phyloP scores from a whole-genome alignment of 495 filamentous ascomycete species.

The Ascodesmis nigricans region DNA sequence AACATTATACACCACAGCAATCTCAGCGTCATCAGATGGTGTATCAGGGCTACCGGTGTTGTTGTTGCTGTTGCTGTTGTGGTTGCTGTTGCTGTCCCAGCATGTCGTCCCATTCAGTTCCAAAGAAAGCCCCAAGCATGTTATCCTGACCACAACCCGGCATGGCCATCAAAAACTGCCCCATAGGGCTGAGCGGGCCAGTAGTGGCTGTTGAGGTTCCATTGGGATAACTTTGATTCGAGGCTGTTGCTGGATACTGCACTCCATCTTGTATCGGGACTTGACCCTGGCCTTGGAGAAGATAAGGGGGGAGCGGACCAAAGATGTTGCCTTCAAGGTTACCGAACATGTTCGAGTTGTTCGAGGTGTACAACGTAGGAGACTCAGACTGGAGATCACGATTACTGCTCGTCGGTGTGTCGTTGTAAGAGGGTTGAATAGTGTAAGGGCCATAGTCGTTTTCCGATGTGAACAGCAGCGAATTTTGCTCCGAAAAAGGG shows the following conservation, averaged over 20 bases:
- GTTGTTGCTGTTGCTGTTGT: too few relatives aligned
- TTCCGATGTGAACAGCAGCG: constrained; percentile 11
- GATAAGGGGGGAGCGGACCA: constrained; percentile 32
- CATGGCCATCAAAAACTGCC: constrained; percentile 10
- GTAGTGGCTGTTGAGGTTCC: neutral
- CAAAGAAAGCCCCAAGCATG: constrained; percentile 16
- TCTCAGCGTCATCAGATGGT: too few relatives aligned
- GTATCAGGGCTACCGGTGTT: too few relatives aligned
- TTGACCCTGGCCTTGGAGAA: constrained; percentile 25
- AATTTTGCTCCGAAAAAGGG: constrained; percentile 15
- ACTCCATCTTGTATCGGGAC: constrained; percentile 4
- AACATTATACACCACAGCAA: too few relatives aligned
- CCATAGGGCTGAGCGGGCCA: neutral
- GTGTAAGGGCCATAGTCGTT: too few relatives aligned
- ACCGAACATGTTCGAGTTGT: constrained; percentile 22
- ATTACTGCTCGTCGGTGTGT: too few relatives aligned
- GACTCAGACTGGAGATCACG: too few relatives aligned
- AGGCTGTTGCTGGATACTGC: too few relatives aligned
- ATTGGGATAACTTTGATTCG: constrained; percentile 4
- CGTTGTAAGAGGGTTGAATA: too few relatives aligned
- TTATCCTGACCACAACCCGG: constrained; percentile 6
- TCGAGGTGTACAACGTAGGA: too few relatives aligned
- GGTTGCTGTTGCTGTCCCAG: constrained; percentile 10
- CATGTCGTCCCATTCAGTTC: constrained; percentile 20
- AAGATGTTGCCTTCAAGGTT: constrained; percentile 34